Base-by-base conservation (phyloP, 768 basidiomycete genomes). In the Asterophora parasitica region DNA sequence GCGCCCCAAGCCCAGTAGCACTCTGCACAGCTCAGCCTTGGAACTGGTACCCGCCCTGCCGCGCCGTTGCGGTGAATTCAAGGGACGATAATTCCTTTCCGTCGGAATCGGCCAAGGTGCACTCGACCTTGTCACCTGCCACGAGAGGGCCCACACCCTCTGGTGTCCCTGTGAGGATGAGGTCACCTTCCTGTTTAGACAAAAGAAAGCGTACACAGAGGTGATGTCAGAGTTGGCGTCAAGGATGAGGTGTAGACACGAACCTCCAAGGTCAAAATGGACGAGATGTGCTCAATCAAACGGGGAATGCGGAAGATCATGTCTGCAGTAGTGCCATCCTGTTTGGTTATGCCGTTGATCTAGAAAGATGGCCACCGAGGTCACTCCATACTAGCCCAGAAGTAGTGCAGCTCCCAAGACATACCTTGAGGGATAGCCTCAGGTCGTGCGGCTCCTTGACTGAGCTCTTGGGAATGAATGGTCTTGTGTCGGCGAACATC, bases 221-320 rank as follows among this genome's bases (percentile, higher is more conserved):
- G 4, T 13, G 31, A 34, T 4, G 32, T 34, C 33, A 44, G 32
- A 7, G 6, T n/a, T 6, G 15, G 5, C 23, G 32, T 23, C 7
- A 15, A 10, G 16, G 31, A 5, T 13, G 1, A 32, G n/a, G 33
- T 31, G 4, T 20, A 26, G 30, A 26, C 11, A 44, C 9, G 33
- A 19, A 88, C 93, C 77, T 96, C 92, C n/a, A 99, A 76, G 0
- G 86, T 85, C 93, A 98, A 96, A 66, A 99, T 94, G 4, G 91
- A 88, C 2, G 93, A 95, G 46, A 95, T 77, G 60, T 95, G 93
- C 54, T 88, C 81, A 53, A 98, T 86, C 42, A 98, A 75, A 16
- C 80, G 75, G 1, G 93, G 92, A 31, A 98, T 92, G 26, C 75
- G 77, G 73, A 94, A 95, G 36, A 96, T 87, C 93, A 97, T 96